Conservation (phyloP, 345 rosid genomes). For the Gossypium mustelinum region DNA sequence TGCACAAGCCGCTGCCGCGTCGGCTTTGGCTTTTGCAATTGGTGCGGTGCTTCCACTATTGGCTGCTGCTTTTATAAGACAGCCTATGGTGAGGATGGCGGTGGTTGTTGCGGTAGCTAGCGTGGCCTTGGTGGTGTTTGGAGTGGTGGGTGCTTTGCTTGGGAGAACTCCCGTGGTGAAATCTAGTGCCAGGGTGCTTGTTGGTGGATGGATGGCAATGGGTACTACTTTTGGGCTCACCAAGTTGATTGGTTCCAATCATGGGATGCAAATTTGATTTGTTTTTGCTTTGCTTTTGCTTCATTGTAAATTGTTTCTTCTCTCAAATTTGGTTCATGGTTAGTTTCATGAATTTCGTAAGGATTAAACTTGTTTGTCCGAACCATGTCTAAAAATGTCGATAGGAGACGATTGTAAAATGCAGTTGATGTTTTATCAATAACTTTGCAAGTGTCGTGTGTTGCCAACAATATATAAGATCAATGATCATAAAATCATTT, state of each 20-base stretch:
- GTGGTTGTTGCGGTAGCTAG: conserved; percentile 54
- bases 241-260: conserved; percentile 59
- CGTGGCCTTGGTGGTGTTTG: conserved; percentile 54
- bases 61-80: conserved; percentile 70
- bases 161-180: conserved; percentile 58
- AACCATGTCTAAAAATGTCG: too few relatives aligned
- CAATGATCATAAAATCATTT: too few relatives aligned
- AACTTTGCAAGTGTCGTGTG: too few relatives aligned
- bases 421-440: too few relatives aligned
- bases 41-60: conserved; percentile 90
- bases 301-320: background rate
- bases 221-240: conserved; percentile 80
- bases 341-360: background rate
- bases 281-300: background rate
- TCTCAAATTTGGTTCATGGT: background rate
- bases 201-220: conserved; percentile 95
- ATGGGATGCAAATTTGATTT: conserved; percentile 33
- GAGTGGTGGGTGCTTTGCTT: conserved; percentile 69
- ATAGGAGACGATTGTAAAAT: too few relatives aligned
- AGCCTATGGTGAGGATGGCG: conserved; percentile 54
- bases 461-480: too few relatives aligned
- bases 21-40: conserved; percentile 68
- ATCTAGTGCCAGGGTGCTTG: conserved; percentile 54
- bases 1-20: conserved; percentile 74
- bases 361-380: too few relatives aligned